These are phyloP conservation scores for Primulina tabacum DNA, from an alignment of 257 asterid genomes.

Conservation along the genomic window DNA sequence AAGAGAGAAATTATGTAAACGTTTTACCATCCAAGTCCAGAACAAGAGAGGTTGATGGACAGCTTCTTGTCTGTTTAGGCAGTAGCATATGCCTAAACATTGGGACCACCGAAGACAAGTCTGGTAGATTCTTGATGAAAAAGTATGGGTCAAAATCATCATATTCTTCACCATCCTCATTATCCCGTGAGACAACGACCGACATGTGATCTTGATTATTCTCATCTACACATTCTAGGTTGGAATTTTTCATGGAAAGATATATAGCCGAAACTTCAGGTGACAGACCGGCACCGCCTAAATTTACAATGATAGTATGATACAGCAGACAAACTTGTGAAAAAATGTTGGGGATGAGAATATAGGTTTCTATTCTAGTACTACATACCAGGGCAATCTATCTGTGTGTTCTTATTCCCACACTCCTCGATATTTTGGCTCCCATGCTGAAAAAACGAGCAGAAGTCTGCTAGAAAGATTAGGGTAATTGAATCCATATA, in stretches of 20 bases:
- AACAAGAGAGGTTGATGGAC: slow-evolving; percentile 89
- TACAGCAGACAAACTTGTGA: slow-evolving; percentile 6
- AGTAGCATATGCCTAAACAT: slow-evolving; percentile 67
- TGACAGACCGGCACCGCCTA: slow-evolving; percentile 50
- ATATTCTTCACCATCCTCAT: slow-evolving; percentile 70
- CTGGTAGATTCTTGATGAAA: slow-evolving; percentile 87
- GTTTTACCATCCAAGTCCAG: slow-evolving; percentile 90
- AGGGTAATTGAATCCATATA: slow-evolving; percentile 15
- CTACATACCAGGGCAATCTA: slow-evolving; percentile 55
- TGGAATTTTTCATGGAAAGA: slow-evolving; percentile 62
- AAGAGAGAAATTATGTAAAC: slow-evolving; percentile 14
- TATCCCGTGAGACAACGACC: slow-evolving; percentile 53
- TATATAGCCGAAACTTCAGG: slow-evolving; percentile 72
- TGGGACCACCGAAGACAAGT: slow-evolving; percentile 79
- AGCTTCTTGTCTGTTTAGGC: slow-evolving; percentile 94
- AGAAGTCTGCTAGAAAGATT: slow-evolving; percentile 46
- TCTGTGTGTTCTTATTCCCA: slow-evolving; percentile 47
- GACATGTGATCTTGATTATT: slow-evolving; percentile 67
- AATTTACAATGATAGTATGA: slow-evolving; percentile 32
- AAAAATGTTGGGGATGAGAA: slow-evolving; percentile 16
- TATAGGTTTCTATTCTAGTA: slow-evolving; percentile 9
- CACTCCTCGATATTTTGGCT: slow-evolving; percentile 49
- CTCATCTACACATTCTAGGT: slow-evolving; percentile 81
- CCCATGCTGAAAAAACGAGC: slow-evolving; percentile 54
- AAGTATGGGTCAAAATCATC: slow-evolving; percentile 91